Base-by-base conservation (phyloP, 306 rosid species). In the Elaeagnus macrophylla region DNA sequence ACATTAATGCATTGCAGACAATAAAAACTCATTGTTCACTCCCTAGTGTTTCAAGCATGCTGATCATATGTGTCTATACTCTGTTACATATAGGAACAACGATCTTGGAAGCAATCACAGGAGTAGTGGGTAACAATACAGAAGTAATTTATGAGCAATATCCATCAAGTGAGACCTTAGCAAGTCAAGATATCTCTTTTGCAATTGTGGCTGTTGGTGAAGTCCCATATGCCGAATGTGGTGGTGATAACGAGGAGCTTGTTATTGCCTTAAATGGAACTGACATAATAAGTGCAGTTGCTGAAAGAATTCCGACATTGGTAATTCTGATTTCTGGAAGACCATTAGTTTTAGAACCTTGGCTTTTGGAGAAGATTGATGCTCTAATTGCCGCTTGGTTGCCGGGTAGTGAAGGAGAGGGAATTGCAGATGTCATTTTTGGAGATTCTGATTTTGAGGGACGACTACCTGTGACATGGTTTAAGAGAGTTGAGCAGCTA, bases 171-270 rank as follows among this genome's bases (percentile, higher is more conserved):
- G 71, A 56, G 14, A 83, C 84, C 52, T 59, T 89, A 63, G 76
- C 77, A 51, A 50, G 39, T 13, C 40, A 59, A 6, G 82, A 89
- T 14, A 55, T 89, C 54, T 77, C 95, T 54, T 83, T 65, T n/a
- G 88, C 95, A 15, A 79, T 89, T 40, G 79, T 89, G 49, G 95
- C 65, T 19, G 83, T 85, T 64, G 97, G 97, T 16, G 95, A 89
- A 72, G 66, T 43, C 37, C 84, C 97, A 9, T 90, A 83, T 59
- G 95, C 88, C 7, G 94, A 83, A 74, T 50, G 56, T 56, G 37
- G 50, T 1, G 95, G 97, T 37, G 95, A 90, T 72, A 72, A 70
- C 52, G 51, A 78, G 7, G 59, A 61, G 55, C 97, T 86, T 37
- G 51, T 40, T 51, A 81, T 90, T 59, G 32, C 77, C n/a, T 69